Base-by-base conservation (phyloP, 768 basidiomycete genomes). In the Tubosaeta brunneosetosa region DNA sequence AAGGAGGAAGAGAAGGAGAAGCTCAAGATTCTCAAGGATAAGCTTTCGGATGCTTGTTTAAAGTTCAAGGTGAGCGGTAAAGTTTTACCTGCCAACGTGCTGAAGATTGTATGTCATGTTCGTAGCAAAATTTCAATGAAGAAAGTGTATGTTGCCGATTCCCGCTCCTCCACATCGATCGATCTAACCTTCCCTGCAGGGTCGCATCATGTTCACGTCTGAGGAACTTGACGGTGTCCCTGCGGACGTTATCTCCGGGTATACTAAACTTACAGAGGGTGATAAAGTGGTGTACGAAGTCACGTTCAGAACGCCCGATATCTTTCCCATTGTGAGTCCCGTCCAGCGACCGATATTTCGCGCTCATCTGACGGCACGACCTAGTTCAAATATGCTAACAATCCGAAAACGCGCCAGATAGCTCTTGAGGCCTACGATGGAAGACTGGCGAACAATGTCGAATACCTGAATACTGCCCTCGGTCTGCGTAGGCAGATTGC, bases 61-160 rank as follows among this genome's bases (percentile, higher is more conserved):
- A 85, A 88, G 63, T 93, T 93, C 61, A 82, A 77, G 66, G 88
- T 89, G 61, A 55, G 84, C 72, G 3, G 8, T 47, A 32, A 14
- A 3, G 16, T 6, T 29, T n/a, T 3, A 49, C 12, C 13, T 6
- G n/a, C 12, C 4, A 33, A 32, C 22, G 16, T 2, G 44, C 31
- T 8, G 29, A 13, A n/a, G 31, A 29, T 41, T 49, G 31, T 50
- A 41, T 40, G 14, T 4, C 17, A 26, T 44, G 22, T 37, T 55
- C 45, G 7, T 51, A 88, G 85, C 91, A 88, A 84, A 90, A 91
- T 71, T 91, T 86, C 72, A 92, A 92, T 61, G 91, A 94, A 68
- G 91, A 94, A 64, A 84, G 85, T 38, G 89, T 88, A 59, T 44
- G 74, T 60, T 12, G 9, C 6, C 42, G 17, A 12, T 11, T 14